Percentiles rank a stretch among this genome's conserved stretches.
These are phyloP conservation scores for Arachnomyces sp. DNA, from an alignment of 2,329 filamentous ascomycete species.

Conservation along the genomic window DNA sequence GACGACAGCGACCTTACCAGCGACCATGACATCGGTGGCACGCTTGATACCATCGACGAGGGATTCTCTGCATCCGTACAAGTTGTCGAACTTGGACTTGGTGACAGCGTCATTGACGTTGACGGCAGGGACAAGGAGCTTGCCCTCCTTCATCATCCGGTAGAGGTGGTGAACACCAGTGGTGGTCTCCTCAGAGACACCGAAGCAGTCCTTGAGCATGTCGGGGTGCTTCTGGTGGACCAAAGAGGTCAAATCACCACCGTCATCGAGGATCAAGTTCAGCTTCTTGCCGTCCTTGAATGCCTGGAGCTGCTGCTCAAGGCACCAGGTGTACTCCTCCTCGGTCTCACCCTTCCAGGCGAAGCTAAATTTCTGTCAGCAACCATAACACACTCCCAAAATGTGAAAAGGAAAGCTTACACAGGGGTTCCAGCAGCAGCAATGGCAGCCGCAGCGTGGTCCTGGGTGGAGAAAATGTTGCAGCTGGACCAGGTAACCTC, in stretches of 20 bases:
- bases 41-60: conserved; percentile 99
- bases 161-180: conserved; percentile 99
- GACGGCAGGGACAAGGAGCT: conserved; percentile 88
- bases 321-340: conserved; percentile 99
- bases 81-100: conserved; percentile 99
- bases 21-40: conserved; percentile 99
- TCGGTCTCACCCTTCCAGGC: conserved; percentile 90
- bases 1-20: conserved; percentile 95
- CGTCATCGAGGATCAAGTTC: conserved; percentile 98
- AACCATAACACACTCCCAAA: conserved; percentile 1
- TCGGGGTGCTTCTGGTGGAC: conserved; percentile 98
- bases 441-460: conserved; percentile 96
- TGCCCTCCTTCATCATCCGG: conserved; percentile 87
- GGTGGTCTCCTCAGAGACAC: conserved; percentile 98
- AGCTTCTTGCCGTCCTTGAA: conserved; percentile 97
- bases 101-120: conserved; percentile 99
- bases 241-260: conserved; percentile 91
- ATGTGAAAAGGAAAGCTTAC: conserved; percentile 39
- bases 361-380: conserved; percentile 38
- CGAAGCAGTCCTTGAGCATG: conserved; percentile 96
- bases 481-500: conserved; percentile 98
- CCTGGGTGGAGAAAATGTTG: conserved; percentile 99
- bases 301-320: conserved; percentile 93
- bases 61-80: conserved; percentile 98
- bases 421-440: conserved; percentile 88